Percentiles rank a stretch among this genome's conserved stretches.
Evolutionary conservation across 176 grass and related monocot genomes (phyloP).

Genomic region (Neostapfia colusana): DNA sequence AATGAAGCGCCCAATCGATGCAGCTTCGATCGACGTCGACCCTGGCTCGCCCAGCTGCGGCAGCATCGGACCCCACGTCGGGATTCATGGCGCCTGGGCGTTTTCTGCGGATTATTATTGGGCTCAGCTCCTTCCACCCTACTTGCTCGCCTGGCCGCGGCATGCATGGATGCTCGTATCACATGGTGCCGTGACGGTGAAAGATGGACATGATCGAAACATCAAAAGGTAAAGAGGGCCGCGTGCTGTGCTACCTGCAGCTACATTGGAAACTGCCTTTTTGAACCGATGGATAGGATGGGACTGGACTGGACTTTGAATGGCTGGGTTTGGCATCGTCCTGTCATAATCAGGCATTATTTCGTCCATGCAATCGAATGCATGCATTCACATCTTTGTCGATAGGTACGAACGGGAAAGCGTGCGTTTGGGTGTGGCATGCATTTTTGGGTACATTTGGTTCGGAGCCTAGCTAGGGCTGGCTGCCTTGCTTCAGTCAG

Average conservation of each 20-base stretch:
- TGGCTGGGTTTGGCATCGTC: background rate
- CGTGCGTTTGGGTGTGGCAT: background rate
- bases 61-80: conserved; percentile 35
- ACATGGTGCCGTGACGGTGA: background rate
- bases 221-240: background rate
- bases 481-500: too few species aligned
- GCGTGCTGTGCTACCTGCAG: too few species aligned
- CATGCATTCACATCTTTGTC: background rate
- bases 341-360: conserved; percentile 39
- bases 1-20: too few species aligned
- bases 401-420: background rate
- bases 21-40: background rate
- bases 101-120: background rate
- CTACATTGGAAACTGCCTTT: background rate
- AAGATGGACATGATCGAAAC: background rate
- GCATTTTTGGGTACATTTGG: too few species aligned
- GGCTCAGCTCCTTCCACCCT: background rate
- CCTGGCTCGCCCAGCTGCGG: background rate
- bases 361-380: conserved; percentile 19
- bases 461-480: too few species aligned
- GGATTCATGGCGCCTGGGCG: background rate
- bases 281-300: conserved; percentile 6
- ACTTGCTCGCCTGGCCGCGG: background rate
- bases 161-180: conserved; percentile 3
- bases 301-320: conserved; percentile 12